Conservation (phyloP, 106 monocot genomes). For the Dendrobium officinale region DNA sequence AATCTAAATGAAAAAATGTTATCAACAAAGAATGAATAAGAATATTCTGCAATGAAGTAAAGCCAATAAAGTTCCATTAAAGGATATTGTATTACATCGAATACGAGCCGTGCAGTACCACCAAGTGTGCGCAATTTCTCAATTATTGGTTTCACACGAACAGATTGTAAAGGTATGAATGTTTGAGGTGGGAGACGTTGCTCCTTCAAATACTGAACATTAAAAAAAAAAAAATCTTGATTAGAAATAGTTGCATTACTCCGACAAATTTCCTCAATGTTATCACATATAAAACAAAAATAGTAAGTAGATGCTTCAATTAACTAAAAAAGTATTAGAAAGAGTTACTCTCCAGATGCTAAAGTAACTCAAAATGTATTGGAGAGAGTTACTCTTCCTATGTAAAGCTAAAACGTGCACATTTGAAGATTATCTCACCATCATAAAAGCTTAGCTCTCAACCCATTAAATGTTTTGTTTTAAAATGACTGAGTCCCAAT, state of each 20-base stretch:
- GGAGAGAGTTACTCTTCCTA: not conserved
- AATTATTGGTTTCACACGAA: slow-evolving; percentile 85
- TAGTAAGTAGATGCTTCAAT: not conserved
- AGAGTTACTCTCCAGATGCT: not conserved
- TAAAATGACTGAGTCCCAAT: not conserved
- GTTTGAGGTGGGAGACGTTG: slow-evolving; percentile 88
- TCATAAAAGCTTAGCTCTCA: not conserved
- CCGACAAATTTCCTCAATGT: not conserved
- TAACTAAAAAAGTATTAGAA: not conserved
- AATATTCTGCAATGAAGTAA: not conserved
- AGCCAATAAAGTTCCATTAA: not conserved
- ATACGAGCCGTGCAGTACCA: slow-evolving; percentile 81
- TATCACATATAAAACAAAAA: not conserved
- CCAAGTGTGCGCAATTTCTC: slow-evolving; percentile 83
- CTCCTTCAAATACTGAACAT: slow-evolving; percentile 90
- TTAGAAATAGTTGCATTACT: not conserved
- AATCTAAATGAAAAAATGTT: not conserved
- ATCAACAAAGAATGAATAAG: not conserved
- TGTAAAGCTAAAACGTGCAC: not conserved
- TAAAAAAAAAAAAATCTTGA: not conserved
- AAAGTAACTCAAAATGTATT: not conserved
- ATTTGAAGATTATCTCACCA: not conserved
- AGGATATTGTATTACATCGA: slow-evolving; percentile 99
- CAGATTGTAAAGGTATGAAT: slow-evolving; percentile 88
- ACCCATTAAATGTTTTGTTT: not conserved